These are phyloP conservation scores for Spinacia oleracea DNA, from an alignment of 179 eudicot species.

Conservation along the genomic window DNA sequence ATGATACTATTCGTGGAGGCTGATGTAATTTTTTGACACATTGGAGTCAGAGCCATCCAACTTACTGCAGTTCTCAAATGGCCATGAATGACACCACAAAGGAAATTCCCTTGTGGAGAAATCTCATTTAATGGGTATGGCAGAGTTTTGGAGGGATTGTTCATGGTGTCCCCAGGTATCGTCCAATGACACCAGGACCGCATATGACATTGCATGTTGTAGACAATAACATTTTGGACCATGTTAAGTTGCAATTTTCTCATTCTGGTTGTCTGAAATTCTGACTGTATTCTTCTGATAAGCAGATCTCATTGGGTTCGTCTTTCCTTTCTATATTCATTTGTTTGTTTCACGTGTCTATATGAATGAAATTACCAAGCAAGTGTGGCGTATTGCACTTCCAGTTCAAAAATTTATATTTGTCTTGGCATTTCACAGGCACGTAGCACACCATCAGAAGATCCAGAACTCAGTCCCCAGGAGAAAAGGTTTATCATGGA, in stretches of 20 bases:
- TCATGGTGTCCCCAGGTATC: not conserved
- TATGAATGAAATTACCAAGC: not conserved
- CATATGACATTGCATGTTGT: not conserved
- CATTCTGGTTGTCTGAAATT: slow-evolving; percentile 9
- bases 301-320: not conserved
- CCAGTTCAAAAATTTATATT: not conserved
- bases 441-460: slow-evolving; percentile 76
- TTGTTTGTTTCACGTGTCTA: not conserved
- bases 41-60: not conserved
- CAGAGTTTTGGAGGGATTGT: not conserved
- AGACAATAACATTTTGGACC: not conserved
- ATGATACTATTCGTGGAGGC: not conserved
- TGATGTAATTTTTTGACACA: not conserved
- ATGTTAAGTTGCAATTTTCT: not conserved
- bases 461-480: slow-evolving; percentile 63
- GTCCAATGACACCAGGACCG: not conserved
- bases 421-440: slow-evolving; percentile 47
- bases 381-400: not conserved
- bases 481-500: slow-evolving; percentile 76
- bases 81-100: not conserved
- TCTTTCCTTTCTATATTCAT: not conserved
- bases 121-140: not conserved
- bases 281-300: not conserved
- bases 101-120: not conserved
- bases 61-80: not conserved